Base-by-base conservation (phyloP, 2,329 filamentous ascomycete species). In the Chrysoporthe austroafricana region DNA sequence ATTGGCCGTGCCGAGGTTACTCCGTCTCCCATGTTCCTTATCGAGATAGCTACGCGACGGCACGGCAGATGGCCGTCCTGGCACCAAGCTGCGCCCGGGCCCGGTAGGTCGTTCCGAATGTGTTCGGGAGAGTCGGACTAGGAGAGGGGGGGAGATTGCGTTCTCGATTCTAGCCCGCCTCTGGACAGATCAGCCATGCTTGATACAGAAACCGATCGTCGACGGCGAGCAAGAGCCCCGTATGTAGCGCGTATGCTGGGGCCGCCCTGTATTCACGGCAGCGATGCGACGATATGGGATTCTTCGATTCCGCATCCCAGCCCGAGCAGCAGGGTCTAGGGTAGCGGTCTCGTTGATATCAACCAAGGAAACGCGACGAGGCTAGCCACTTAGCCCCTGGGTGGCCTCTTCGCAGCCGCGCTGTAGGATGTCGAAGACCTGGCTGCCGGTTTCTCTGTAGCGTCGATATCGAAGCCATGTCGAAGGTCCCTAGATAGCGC, bases 61-160 rank as follows among this genome's bases (percentile, higher is more conserved):
- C 13, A 36, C 4, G 32, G 48, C n/a, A 26, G 2, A 48, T 18
- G 44, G 44, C 44, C 18, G 6, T 48, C n/a, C n/a, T 21, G 7
- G 3, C 32, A 56, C 32, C 54, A 34, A 57, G 11, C 52, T 56
- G 52, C 26, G 26, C 32, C 56, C 46, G 46, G 18, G 60, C 60
- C 60, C 14, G 52, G 32, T 34, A 52, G 36, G 46, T 44, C 60
- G 60, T n/a, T 62, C 60, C 60, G 60, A 42, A 50, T 8, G 8
- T 62, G 60, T 36, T 50, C 60, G 46, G 60, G 44, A 2, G 46
- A 34, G 18, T 62, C 21, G 34, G 43, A 32, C 9, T 50, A 42
- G 32, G 34, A 9, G 34, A 56, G 26, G 21, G 3, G 9, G 21
- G n/a, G 14, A 26, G 21, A 34, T 62, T 32, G 26, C 26, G 8